Evolutionary conservation across 768 basidiomycete species (phyloP).

Genomic region (Boletus barrowsii): DNA sequence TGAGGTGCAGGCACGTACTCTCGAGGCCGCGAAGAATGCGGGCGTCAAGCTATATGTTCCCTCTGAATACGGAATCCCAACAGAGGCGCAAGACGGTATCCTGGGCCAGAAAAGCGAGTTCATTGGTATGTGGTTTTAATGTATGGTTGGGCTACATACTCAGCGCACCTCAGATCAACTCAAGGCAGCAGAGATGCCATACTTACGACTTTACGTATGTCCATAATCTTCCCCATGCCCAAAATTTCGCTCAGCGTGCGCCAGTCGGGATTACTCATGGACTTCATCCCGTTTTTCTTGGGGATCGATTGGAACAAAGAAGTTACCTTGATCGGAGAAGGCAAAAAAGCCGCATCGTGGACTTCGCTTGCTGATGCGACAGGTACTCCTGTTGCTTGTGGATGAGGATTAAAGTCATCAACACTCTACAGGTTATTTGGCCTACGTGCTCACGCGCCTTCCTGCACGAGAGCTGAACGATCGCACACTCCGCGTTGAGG

Average conservation of each 20-base stretch:
- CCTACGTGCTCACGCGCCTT: conserved; percentile 21
- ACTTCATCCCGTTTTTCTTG: conserved; percentile 26
- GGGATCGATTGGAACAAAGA: conserved; percentile 15
- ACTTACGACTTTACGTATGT: conserved; percentile 22
- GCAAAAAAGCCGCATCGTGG: conserved; percentile 19
- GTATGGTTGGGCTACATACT: background rate
- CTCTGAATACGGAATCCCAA: conserved; percentile 26
- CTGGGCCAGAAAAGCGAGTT: conserved; percentile 19
- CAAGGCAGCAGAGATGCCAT: conserved; percentile 14
- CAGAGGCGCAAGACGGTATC: conserved; percentile 20
- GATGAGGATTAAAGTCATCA: background rate
- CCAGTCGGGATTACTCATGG: conserved; percentile 21
- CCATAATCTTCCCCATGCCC: background rate
- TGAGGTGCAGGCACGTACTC: conserved; percentile 20
- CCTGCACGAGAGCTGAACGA: conserved; percentile 7
- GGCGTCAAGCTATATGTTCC: conserved; percentile 31
- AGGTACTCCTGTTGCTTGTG: conserved; percentile 1
- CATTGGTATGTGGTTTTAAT: conserved; percentile 2
- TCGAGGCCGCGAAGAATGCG: conserved; percentile 29
- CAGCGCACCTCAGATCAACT: conserved; percentile 5
- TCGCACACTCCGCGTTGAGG: conserved; percentile 18
- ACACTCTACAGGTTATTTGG: conserved; percentile 13
- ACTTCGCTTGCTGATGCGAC: conserved; percentile 25
- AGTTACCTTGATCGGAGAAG: conserved; percentile 18
- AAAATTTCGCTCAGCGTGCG: background rate